These are phyloP conservation scores for Lasiodiplodia theobromae DNA, from an alignment of 2,329 filamentous ascomycete species.

Conservation along the genomic window DNA sequence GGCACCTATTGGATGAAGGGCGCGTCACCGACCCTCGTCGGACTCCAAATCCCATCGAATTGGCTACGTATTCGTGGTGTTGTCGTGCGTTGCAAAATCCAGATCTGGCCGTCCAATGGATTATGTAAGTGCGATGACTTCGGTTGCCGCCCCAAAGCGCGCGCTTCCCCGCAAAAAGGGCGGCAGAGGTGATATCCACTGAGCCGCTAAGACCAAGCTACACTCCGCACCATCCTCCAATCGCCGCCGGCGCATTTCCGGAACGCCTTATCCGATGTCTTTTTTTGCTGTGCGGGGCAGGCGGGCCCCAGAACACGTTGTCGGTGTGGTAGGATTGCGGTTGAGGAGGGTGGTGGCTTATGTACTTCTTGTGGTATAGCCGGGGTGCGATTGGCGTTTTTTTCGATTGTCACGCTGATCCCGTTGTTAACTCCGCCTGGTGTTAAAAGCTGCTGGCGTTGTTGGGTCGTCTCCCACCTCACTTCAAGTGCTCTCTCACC, in stretches of 20 bases:
- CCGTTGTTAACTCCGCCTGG: background rate
- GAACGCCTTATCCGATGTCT: conserved; percentile 22
- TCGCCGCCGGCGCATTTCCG: conserved; percentile 1
- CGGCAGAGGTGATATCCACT: conserved; percentile 1
- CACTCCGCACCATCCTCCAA: conserved; percentile 17
- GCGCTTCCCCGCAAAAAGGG: conserved; percentile 20
- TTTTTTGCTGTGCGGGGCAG: conserved; percentile 8
- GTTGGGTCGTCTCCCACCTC: background rate
- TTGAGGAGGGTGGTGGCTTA: conserved; percentile 4
- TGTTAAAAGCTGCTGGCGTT: conserved; percentile 4
- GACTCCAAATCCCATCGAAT: background rate
- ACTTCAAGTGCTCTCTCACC: background rate
- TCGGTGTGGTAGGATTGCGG: conserved; percentile 11
- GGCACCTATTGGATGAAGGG: background rate
- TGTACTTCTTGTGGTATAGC: background rate
- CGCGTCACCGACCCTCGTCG: background rate
- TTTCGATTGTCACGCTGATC: conserved; percentile 5
- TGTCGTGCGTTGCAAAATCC: background rate
- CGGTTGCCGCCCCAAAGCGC: background rate
- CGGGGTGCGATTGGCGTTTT: background rate
- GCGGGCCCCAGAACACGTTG: conserved; percentile 4
- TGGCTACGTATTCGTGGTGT: background rate
- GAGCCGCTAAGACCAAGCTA: conserved; percentile 18
- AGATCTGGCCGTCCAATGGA: background rate
- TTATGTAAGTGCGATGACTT: conserved; percentile 11